A percentile compares a stretch with the other conserved stretches of the same genome.
These are phyloP conservation scores for Aphanoascus verrucosus DNA, from an alignment of 2,329 filamentous ascomycete species.

Conservation along the genomic window DNA sequence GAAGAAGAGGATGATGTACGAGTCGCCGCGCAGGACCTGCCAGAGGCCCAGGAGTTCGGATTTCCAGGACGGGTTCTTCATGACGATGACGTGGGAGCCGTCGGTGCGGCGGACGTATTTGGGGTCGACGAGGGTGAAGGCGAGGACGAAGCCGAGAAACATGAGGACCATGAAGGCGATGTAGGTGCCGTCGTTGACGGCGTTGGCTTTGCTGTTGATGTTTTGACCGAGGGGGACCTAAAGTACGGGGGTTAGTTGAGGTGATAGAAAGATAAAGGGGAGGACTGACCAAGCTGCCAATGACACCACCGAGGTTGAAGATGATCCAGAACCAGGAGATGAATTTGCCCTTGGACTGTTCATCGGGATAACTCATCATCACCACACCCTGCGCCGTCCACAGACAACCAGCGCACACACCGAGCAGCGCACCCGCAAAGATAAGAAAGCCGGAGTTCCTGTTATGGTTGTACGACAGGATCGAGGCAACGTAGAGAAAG, in stretches of 20 bases:
- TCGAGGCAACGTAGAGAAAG: constrained; percentile 40
- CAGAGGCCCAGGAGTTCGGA: constrained; percentile 67
- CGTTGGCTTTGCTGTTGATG: constrained; percentile 31
- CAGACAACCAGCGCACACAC: constrained; percentile 40
- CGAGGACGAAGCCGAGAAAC: constrained; percentile 57
- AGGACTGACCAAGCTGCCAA: constrained; percentile 56
- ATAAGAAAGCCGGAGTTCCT: constrained; percentile 40
- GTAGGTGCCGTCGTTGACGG: constrained; percentile 63
- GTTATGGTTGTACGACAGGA: constrained; percentile 43
- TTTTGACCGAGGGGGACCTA: constrained; percentile 40
- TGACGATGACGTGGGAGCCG: constrained; percentile 68
- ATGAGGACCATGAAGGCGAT: constrained; percentile 81
- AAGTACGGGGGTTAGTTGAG: not conserved
- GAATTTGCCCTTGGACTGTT: constrained; percentile 72
- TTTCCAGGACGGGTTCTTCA: constrained; percentile 83
- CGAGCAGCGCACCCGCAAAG: constrained; percentile 41
- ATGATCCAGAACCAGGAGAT: constrained; percentile 92
- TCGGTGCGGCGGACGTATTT: constrained; percentile 63
- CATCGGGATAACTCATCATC: constrained; percentile 72
- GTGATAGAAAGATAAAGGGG: not conserved
- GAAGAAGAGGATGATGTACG: constrained; percentile 64
- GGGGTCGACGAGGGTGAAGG: constrained; percentile 60
- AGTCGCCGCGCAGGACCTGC: constrained; percentile 59
- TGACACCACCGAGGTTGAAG: constrained; percentile 83
- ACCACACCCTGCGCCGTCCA: constrained; percentile 44